Conservation (phyloP, 805 yeast species). For the Candida yuanshanica region DNA sequence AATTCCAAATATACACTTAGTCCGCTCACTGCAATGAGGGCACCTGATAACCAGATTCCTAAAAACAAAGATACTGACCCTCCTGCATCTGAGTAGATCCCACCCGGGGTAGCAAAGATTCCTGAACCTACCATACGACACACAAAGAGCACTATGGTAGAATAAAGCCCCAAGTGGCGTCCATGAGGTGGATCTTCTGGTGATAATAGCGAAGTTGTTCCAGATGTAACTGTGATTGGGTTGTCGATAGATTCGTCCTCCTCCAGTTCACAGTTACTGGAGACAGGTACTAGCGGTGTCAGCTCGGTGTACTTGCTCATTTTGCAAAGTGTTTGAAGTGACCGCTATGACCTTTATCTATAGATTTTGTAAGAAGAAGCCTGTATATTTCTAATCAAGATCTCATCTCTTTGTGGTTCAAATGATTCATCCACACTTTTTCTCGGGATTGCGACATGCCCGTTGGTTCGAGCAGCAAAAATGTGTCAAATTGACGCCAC, state of each 20-base stretch:
- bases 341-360: neutral
- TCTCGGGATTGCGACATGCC: too few relatives aligned
- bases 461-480: neutral
- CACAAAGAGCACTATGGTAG: conserved; percentile 55
- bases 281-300: neutral
- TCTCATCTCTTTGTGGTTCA: too few relatives aligned
- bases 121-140: conserved; percentile 72
- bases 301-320: neutral
- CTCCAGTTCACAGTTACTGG: conserved; percentile 6
- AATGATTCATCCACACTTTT: too few relatives aligned
- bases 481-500: neutral
- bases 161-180: conserved; percentile 59
- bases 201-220: conserved; percentile 5
- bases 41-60: conserved; percentile 56
- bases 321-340: too few relatives aligned
- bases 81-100: conserved; percentile 45
- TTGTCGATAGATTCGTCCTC: conserved; percentile 12
- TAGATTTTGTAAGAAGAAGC: too few relatives aligned
- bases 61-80: conserved; percentile 56
- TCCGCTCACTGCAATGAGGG: conserved; percentile 56
- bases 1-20: conserved; percentile 58
- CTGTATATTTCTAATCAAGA: neutral
- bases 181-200: conserved; percentile 48
- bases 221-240: conserved; percentile 2
- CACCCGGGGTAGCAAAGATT: conserved; percentile 57